phyloP scores from a whole-genome alignment of 1,284 basidiomycete species.

The Mycena sp. region DNA sequence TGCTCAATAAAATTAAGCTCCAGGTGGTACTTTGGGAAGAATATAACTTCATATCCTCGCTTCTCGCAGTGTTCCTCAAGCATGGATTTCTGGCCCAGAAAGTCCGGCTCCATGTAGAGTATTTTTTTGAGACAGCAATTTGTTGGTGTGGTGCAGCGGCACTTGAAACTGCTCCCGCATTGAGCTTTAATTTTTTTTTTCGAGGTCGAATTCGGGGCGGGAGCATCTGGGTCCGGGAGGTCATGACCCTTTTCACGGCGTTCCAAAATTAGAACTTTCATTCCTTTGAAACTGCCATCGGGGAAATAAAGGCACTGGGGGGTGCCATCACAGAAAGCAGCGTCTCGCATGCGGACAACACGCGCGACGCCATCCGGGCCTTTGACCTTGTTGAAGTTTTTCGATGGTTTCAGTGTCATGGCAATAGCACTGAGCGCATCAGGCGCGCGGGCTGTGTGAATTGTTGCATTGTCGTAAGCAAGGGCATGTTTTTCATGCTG shows the following conservation, averaged over 20 bases:
- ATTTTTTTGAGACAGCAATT: conserved; percentile 12
- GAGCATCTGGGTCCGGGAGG: conserved; percentile 5
- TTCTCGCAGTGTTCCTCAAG: conserved; percentile 11
- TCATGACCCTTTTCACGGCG: conserved; percentile 14
- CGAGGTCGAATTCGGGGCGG: not conserved
- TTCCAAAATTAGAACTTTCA: conserved; percentile 6
- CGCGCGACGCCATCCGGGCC: not conserved
- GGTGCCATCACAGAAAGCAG: conserved; percentile 6
- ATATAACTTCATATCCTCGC: conserved; percentile 12
- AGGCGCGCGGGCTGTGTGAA: not conserved
- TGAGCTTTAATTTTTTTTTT: conserved; percentile 6
- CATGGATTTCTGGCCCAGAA: conserved; percentile 15
- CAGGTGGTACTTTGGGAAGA: conserved; percentile 9
- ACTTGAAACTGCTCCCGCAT: conserved; percentile 8
- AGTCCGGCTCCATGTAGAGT: conserved; percentile 12
- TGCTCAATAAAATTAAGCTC: not conserved
- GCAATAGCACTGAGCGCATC: conserved; percentile 1
- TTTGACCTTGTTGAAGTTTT: conserved; percentile 22
- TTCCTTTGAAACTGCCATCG: conserved; percentile 18
- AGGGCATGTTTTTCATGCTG: conserved; percentile 1
- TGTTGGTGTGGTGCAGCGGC: not conserved
- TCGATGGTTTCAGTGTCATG: conserved; percentile 11
- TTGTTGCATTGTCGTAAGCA: conserved; percentile 12
- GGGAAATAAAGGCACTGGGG: conserved; percentile 7
- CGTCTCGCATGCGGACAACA: conserved; percentile 7